A percentile compares a stretch with the other conserved stretches of the same genome.
These are phyloP conservation scores for Sporothrix brunneoviolacea DNA, from an alignment of 2,329 filamentous ascomycete genomes.

Conservation along the genomic window DNA sequence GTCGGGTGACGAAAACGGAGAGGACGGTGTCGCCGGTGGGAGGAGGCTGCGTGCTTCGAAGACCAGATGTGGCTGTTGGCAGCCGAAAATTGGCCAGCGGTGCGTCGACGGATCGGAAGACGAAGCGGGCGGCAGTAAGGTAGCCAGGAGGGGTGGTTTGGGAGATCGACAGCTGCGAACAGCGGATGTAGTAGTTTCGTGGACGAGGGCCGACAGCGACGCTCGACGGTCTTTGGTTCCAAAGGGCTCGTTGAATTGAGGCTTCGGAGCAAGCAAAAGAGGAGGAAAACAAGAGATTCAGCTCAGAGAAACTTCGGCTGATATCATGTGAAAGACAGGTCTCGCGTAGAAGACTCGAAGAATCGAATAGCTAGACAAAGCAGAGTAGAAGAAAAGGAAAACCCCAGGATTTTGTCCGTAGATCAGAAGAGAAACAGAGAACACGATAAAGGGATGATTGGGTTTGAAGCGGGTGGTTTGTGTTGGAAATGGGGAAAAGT, in stretches of 20 bases:
- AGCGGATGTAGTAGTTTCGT: not conserved
- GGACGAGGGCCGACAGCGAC: not conserved
- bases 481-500: not conserved
- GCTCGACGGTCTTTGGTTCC: not conserved
- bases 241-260: too few relatives aligned
- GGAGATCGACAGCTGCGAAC: not conserved
- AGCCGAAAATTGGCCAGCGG: not conserved
- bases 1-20: constrained; percentile 11
- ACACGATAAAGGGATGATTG: not conserved
- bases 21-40: not conserved
- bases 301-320: not conserved
- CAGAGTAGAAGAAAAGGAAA: not conserved
- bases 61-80: not conserved
- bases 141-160: constrained; percentile 14
- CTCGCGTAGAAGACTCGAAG: not conserved
- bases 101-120: not conserved
- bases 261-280: not conserved
- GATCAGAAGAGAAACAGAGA: not conserved
- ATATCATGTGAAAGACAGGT: not conserved
- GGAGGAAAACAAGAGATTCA: not conserved
- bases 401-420: not conserved
- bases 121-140: not conserved
- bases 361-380: not conserved
- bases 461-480: not conserved
- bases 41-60: not conserved